Percentiles rank a stretch among this genome's conserved stretches.
These are phyloP conservation scores for Sporothrix brasiliensis DNA, from an alignment of 2,329 filamentous ascomycete species.

Conservation along the genomic window DNA sequence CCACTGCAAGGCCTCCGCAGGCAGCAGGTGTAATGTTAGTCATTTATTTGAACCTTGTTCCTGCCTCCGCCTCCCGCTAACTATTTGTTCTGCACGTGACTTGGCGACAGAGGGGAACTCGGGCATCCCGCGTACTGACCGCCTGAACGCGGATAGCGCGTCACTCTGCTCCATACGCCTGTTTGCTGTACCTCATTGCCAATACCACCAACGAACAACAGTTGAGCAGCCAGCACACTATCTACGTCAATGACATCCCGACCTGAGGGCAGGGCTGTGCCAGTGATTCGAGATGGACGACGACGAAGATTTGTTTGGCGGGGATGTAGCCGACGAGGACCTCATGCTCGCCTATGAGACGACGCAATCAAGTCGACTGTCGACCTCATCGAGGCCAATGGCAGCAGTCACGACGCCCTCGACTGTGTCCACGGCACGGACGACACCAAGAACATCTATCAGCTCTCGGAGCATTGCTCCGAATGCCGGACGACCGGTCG, in stretches of 20 bases:
- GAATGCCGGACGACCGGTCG: not conserved
- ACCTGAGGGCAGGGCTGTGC: not conserved
- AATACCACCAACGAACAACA: not conserved
- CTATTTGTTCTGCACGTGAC: conserved; percentile 30
- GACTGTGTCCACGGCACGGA: not conserved
- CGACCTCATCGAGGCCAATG: not conserved
- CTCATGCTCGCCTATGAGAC: conserved; percentile 58
- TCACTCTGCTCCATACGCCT: not conserved
- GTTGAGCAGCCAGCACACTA: not conserved
- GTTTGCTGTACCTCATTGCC: not conserved
- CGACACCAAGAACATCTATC: conserved; percentile 7
- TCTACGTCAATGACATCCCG: conserved; percentile 4
- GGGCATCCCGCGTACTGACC: not conserved
- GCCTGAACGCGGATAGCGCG: conserved; percentile 19
- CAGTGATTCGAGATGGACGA: conserved; percentile 46
- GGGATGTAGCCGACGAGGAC: conserved; percentile 67
- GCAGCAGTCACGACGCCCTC: conserved; percentile 7
- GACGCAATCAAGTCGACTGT: conserved; percentile 28
- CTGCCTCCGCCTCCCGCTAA: conserved; percentile 1
- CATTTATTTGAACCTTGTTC: conserved; percentile 23
- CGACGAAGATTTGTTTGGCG: conserved; percentile 61
- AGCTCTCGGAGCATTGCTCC: not conserved
- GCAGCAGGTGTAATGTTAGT: conserved; percentile 22
- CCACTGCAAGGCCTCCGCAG: conserved; percentile 1
- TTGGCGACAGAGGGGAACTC: conserved; percentile 33